Evolutionary conservation across 257 asterid species (phyloP), one percentile per base, ranked within the genome.

Genomic region (Solanum paucissectum): DNA sequence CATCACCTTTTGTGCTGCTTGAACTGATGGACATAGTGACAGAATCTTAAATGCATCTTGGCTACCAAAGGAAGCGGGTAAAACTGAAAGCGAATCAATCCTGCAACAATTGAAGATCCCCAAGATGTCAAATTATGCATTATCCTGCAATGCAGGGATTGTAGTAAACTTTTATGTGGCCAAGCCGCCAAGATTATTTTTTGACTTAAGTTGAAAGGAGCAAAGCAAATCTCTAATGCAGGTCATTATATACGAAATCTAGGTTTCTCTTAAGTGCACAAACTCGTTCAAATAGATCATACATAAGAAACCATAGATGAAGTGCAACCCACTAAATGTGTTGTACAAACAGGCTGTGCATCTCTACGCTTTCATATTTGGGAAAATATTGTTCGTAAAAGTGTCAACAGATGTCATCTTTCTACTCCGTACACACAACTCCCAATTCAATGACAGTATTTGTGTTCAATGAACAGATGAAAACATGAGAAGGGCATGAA

Each of bases 21-120:
- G 98, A 89, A 95, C 96, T 86, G 98, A 94, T 29, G 97, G 96
- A 86, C 98, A 96, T 25, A 94, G 94, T 86, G 96, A 94, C 77
- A 97, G 95, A 88, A 97, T 91, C 93, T 92, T 96, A 25, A 94
- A 92, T 79, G 99, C 98, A 91, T 97, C 99, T 91, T 92, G 96
- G 76, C 94, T 90, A 86, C 92, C 91, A 93, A 97, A 95, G 83
- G 99, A 94, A 87, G 95, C 37, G 52, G 99, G 99, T 86, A 97
- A 92, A 76, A 95, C 95, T 40, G 98, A 93, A 84, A 97, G 98
- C 25, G 98, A 92, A 92, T 94, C 96, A 89, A 97, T 89, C 99
- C 99, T 97, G 96, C 90, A 91, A 89, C 29, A 33, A 25, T 79
- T 79, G 7, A 25, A 79, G 23, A 77, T 40, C 84, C 84, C 84